These are phyloP conservation scores for Astragalus membranaceus DNA, from an alignment of 306 rosid genomes.

Conservation along the genomic window DNA sequence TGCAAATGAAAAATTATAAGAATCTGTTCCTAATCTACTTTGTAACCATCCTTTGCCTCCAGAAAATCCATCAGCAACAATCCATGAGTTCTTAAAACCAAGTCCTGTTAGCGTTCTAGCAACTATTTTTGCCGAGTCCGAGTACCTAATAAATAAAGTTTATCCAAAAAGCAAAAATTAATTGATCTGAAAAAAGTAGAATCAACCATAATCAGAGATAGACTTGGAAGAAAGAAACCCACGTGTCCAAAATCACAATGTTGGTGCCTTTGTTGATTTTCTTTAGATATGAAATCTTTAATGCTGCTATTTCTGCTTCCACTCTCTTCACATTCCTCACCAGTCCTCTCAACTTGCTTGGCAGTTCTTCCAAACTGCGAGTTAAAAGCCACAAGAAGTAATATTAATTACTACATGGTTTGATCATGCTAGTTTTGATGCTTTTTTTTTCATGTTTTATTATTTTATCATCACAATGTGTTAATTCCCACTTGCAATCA, in stretches of 20 bases:
- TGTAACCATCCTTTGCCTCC: slow-evolving; percentile 87
- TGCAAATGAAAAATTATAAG: slow-evolving; percentile 65
- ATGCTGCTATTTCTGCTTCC: slow-evolving; percentile 84
- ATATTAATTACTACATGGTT: neutral
- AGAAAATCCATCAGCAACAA: slow-evolving; percentile 84
- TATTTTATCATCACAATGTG: neutral
- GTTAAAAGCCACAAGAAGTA: slow-evolving; percentile 1
- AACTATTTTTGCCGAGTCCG: slow-evolving; percentile 72
- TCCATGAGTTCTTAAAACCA: slow-evolving; percentile 65
- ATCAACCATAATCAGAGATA: neutral
- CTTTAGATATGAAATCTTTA: slow-evolving; percentile 81
- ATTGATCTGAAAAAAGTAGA: neutral
- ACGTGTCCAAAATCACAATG: slow-evolving; percentile 81
- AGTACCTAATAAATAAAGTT: slow-evolving; percentile 41
- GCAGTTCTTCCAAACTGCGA: slow-evolving; percentile 82
- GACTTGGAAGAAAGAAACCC: slow-evolving; percentile 20
- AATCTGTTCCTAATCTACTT: slow-evolving; percentile 81
- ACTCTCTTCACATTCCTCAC: slow-evolving; percentile 76
- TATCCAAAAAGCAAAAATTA: neutral
- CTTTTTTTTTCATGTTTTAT: neutral
- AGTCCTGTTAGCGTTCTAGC: slow-evolving; percentile 64
- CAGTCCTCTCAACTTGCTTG: slow-evolving; percentile 64
- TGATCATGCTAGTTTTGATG: neutral
- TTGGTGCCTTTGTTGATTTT: slow-evolving; percentile 68
- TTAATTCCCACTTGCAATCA: too few relatives aligned